Base-by-base conservation (phyloP, 352 stramenopile species). In the Pythium pyrilobum region DNA sequence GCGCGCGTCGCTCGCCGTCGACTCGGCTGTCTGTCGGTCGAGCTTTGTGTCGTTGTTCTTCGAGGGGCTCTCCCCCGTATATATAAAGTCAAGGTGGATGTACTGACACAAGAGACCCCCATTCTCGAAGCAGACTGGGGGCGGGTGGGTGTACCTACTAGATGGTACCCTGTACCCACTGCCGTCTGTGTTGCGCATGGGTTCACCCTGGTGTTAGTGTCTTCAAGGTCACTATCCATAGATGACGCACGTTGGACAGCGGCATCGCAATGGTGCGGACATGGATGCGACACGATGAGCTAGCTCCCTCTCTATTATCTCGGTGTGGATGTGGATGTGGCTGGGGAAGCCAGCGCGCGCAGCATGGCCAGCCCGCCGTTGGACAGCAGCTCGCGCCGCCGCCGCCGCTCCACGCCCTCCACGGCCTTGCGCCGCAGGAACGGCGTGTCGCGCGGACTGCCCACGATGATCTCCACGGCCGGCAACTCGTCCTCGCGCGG, bases 381-480 rank as follows among this genome's bases (percentile, higher is more conserved):
- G 3, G 69, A 41, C 48, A 82, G 64, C 40, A 65, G 66, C 36
- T 71, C 67, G n/a, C 72, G 63, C 13, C 72, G 62, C 24, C 72
- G 63, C 13, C 72, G 62, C 24, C 70, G 56, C 24, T 57, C 41
- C 36, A 85, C 48, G 25, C 55, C 56, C 50, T 89, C 74, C 4
- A 83, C 50, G 8, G 79, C 79, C 59, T 89, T 89, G 29, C 76
- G 74, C 21, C 79, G 66, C 50, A 86, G 61, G 54, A 86, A 89
- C 18, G 76, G 79, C 52, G 76, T 87, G 52, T 89, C 72, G 53
- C 79, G 66, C 50, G 75, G 79, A 56, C 76, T 89, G 6, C 74
- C 75, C 24, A 87, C 27, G 15, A 74, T 32, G 11, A 85, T 52
- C n/a, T 81, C 74, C n/a, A 69, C 51, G 15, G 33, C 21, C n/a